These are phyloP conservation scores for Sphaerostilbella broomeana DNA, from an alignment of 2,329 filamentous ascomycete genomes.

Conservation along the genomic window DNA sequence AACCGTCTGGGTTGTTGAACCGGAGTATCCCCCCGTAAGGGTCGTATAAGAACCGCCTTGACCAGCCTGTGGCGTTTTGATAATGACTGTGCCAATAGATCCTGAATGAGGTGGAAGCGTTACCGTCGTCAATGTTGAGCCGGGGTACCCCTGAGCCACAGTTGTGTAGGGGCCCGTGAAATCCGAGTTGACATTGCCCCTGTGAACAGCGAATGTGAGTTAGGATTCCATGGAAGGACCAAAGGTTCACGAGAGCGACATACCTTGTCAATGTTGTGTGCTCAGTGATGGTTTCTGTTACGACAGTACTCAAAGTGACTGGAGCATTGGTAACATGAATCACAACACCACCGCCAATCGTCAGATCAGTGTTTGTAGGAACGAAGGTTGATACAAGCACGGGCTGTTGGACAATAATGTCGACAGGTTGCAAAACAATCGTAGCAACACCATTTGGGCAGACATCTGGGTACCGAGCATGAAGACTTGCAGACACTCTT, in stretches of 20 bases:
- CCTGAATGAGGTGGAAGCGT: neutral
- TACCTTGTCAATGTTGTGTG: slow-evolving; percentile 1
- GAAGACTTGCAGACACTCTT: neutral
- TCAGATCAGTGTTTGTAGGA: slow-evolving; percentile 10
- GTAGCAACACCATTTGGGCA: neutral
- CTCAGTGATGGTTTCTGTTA: slow-evolving; percentile 9
- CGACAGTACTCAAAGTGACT: slow-evolving; percentile 8
- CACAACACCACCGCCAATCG: slow-evolving; percentile 6
- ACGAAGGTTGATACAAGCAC: slow-evolving; percentile 9
- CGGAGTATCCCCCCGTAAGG: neutral
- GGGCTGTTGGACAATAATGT: slow-evolving; percentile 6
- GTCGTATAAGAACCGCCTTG: slow-evolving; percentile 2
- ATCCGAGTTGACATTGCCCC: neutral
- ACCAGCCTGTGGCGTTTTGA: slow-evolving; percentile 6
- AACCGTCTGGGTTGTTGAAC: neutral
- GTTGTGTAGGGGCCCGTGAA: slow-evolving; percentile 10
- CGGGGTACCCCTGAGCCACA: slow-evolving; percentile 1
- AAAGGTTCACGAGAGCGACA: neutral
- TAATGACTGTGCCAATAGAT: slow-evolving; percentile 10
- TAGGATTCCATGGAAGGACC: too few species aligned
- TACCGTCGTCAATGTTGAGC: neutral
- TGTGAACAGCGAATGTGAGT: too few species aligned
- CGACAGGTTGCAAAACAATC: slow-evolving; percentile 10
- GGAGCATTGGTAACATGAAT: slow-evolving; percentile 13
- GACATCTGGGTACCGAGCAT: neutral